Evolutionary conservation across 106 monocot species (phyloP).

Genomic region (Ottelia alismoides): DNA sequence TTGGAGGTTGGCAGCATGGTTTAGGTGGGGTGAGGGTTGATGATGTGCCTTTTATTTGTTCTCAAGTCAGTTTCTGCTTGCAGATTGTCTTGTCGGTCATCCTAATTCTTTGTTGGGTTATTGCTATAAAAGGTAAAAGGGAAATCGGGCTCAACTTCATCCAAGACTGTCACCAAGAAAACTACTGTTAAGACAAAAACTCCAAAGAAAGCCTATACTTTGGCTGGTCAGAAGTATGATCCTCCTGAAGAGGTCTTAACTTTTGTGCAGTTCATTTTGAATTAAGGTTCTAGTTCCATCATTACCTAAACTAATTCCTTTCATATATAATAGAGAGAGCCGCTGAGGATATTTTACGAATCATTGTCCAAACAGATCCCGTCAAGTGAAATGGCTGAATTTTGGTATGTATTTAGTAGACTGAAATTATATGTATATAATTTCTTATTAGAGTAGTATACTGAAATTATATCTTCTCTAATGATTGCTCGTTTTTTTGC

Average conservation of each 20-base stretch:
- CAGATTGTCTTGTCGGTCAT: too few species aligned
- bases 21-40: too few species aligned
- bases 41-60: too few species aligned
- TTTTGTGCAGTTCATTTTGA: constrained; percentile 1
- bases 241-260: constrained; percentile 74
- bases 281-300: constrained; percentile 4
- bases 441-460: too few species aligned
- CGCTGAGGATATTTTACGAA: constrained; percentile 93
- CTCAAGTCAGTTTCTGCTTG: too few species aligned
- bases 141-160: constrained; percentile 22
- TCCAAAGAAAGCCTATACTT: constrained; percentile 74
- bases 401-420: constrained; percentile 87
- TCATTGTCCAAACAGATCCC: constrained; percentile 95
- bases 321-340: constrained; percentile 61
- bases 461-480: not conserved
- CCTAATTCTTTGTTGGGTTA: too few species aligned
- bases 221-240: constrained; percentile 85
- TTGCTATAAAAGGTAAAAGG: too few species aligned
- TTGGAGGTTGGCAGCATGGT: too few species aligned
- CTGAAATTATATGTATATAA: too few species aligned
- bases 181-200: constrained; percentile 33
- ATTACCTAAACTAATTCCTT: too few species aligned
- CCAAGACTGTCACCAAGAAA: constrained; percentile 21
- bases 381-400: constrained; percentile 94
- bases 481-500: too few species aligned